Evolutionary conservation across 768 basidiomycete genomes (phyloP).

Genomic region (Lactarius trivialis): DNA sequence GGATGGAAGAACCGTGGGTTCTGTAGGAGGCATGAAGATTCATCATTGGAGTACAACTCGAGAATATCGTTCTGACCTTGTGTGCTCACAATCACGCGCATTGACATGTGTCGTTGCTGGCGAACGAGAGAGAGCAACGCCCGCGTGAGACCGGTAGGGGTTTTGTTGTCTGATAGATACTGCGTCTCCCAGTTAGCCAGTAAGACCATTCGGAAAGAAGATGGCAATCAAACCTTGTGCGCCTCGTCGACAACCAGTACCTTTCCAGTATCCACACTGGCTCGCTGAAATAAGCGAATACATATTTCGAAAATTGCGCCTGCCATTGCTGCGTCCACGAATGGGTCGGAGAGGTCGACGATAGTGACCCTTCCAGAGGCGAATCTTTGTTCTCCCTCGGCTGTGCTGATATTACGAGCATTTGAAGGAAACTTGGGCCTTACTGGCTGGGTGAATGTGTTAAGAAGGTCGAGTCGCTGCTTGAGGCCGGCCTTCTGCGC

Average conservation of each 20-base stretch:
- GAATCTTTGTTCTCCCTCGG: conserved; percentile 39
- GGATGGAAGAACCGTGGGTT: conserved; percentile 67
- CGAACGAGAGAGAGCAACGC: conserved; percentile 53
- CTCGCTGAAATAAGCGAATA: conserved; percentile 55
- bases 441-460: conserved; percentile 44
- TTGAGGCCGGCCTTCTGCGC: conserved; percentile 50
- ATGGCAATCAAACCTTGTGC: conserved; percentile 47
- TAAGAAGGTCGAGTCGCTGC: conserved; percentile 57
- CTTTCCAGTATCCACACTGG: conserved; percentile 55
- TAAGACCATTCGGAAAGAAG: not conserved
- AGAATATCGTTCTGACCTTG: conserved; percentile 42
- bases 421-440: conserved; percentile 4
- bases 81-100: conserved; percentile 68
- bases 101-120: conserved; percentile 64
- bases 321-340: conserved; percentile 59
- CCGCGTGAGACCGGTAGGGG: conserved; percentile 49
- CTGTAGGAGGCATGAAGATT: conserved; percentile 31
- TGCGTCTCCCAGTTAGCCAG: conserved; percentile 27
- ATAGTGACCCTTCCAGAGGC: conserved; percentile 54
- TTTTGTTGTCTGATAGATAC: conserved; percentile 49
- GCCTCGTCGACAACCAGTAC: conserved; percentile 71
- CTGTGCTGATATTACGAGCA: conserved; percentile 1
- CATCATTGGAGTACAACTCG: not conserved
- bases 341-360: conserved; percentile 66
- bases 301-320: conserved; percentile 69